Conservation (phyloP, 305 asterid genomes). For the Andrographis paniculata region DNA sequence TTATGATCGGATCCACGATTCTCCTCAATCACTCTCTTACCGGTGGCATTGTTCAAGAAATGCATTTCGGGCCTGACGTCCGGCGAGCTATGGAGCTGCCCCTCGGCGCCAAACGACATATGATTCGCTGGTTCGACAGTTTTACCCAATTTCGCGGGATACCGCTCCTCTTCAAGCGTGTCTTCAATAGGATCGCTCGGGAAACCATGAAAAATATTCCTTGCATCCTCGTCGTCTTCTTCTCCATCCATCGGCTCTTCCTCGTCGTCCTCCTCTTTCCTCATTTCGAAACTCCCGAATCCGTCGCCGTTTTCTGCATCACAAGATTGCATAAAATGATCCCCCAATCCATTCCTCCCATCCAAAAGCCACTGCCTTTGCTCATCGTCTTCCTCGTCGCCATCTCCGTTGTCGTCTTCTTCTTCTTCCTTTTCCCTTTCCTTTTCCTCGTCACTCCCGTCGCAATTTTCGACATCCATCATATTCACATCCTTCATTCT, state of each 20-base stretch:
- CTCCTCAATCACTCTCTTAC: conserved; percentile 65
- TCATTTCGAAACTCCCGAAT: conserved; percentile 14
- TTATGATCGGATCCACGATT: conserved; percentile 28
- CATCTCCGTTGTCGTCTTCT: conserved; percentile 16
- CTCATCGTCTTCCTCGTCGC: conserved; percentile 17
- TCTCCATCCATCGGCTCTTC: conserved; percentile 24
- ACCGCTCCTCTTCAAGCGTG: conserved; percentile 42
- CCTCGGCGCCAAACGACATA: conserved; percentile 37
- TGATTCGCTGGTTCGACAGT: conserved; percentile 41
- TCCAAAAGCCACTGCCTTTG: conserved; percentile 36
- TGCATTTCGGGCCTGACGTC: conserved; percentile 35
- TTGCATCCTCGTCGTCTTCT: conserved; percentile 22
- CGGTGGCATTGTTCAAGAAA: conserved; percentile 33
- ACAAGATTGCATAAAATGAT: conserved; percentile 41
- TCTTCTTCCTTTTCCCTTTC: conserved; percentile 11
- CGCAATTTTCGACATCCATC: conserved; percentile 19
- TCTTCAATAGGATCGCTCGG: conserved; percentile 30
- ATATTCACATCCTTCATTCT: conserved; percentile 28
- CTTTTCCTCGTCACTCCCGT: conserved; percentile 23
- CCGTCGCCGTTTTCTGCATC: conserved; percentile 23
- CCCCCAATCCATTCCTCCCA: conserved; percentile 30
- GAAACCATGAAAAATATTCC: conserved; percentile 30
- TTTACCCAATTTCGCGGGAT: conserved; percentile 54
- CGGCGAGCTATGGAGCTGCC: conserved; percentile 34
- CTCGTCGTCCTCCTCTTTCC: conserved; percentile 17